Base-by-base conservation (phyloP, 2,329 filamentous ascomycete genomes). In the Arthrocladium fulminans region DNA sequence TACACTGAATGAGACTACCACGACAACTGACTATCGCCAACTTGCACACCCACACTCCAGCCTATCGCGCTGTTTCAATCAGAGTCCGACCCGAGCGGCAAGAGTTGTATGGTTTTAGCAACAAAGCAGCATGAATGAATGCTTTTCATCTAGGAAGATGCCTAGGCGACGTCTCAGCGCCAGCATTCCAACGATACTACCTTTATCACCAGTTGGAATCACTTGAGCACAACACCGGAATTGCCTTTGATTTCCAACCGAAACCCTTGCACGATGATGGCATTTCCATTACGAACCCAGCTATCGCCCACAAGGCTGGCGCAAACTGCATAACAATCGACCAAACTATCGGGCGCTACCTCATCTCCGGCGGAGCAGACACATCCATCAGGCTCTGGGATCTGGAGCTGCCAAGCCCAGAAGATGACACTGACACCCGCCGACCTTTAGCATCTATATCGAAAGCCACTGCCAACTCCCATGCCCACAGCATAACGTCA, bases 331-430 rank as follows among this genome's bases (percentile, higher is more conserved):
- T 96, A 34, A 81, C 84, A 0, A 75, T 95, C 32, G 89, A 96
- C 60, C 79, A 81, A 43, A 88, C 92, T 60, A 86, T 92, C 54
- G 87, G 86, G 2, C 74, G 81, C 61, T 81, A 86, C 56, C 74
- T 96, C 53, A 67, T 95, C 1, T 94, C 89, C 0, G 90, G 87
- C 3, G 88, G 89, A 24, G 83, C 86, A 3, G 88, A 95, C 61
- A 86, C 85, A 8, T 85, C 84, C 1, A 80, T 96, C 60, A 85
- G 82, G 56, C 69, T 96, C 39, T 96, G 89, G 89, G 83, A 96
- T 66, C 76, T 96, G 5, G 85, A 94, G 41, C 17, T 17, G 8
- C 47, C 24, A 40, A 47, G 45, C 17, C 5, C n/a, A 15, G 27
- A 47, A 22, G 37, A 41, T 29, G 24, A 32, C 29, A 3, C 29